Evolutionary conservation across 192 early-diverging fungal species (phyloP).

Genomic region (Rhizoclosmatium sp.): DNA sequence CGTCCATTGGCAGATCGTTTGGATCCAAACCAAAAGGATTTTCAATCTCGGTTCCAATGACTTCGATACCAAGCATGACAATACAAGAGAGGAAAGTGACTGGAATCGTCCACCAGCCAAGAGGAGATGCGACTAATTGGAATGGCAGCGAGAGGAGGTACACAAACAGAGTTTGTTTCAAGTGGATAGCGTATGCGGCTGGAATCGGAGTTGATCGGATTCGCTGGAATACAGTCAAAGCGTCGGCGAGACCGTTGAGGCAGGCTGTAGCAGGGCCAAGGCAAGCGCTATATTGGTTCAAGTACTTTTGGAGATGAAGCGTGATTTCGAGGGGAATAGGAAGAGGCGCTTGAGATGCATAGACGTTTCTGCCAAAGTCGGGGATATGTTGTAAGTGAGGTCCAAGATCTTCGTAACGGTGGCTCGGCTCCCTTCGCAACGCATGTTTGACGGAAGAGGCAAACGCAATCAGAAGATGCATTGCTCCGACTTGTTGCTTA

Average conservation of each 20-base stretch:
- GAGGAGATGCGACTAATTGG: constrained; percentile 64
- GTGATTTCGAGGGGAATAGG: constrained; percentile 51
- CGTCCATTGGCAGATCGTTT: constrained; percentile 33
- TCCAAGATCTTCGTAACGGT: constrained; percentile 75
- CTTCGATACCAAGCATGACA: constrained; percentile 84
- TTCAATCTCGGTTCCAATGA: constrained; percentile 90
- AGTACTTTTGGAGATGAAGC: constrained; percentile 34
- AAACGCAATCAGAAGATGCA: constrained; percentile 83
- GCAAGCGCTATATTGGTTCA: constrained; percentile 32
- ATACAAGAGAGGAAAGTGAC: constrained; percentile 73
- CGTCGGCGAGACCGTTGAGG: constrained; percentile 4
- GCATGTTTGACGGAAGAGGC: constrained; percentile 74
- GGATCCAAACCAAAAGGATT: constrained; percentile 83
- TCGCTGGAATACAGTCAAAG: not conserved
- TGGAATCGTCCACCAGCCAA: constrained; percentile 66
- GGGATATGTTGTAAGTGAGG: constrained; percentile 70
- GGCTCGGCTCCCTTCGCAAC: constrained; percentile 69
- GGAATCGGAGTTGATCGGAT: constrained; percentile 18
- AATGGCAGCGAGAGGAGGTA: constrained; percentile 83
- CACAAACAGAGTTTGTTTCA: constrained; percentile 76
- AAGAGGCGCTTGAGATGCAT: constrained; percentile 47
- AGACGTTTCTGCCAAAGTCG: constrained; percentile 44
- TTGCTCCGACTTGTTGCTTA: constrained; percentile 69
- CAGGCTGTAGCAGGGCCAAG: constrained; percentile 30
- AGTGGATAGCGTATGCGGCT: constrained; percentile 83